phyloP scores from a whole-genome alignment of 306 rosid species.

The Betula pendula region DNA sequence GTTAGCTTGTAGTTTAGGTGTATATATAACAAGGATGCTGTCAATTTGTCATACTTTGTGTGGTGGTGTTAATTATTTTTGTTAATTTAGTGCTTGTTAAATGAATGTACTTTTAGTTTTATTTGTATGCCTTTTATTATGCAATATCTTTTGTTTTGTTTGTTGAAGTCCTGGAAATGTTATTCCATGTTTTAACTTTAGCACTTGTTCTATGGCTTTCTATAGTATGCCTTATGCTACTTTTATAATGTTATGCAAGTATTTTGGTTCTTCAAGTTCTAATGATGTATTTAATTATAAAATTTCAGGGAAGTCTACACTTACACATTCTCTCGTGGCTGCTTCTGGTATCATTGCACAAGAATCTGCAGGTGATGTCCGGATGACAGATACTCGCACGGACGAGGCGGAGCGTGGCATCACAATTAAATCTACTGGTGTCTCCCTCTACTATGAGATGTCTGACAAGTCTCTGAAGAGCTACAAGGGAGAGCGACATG shows the following conservation, averaged over 20 bases:
- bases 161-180: too few species aligned
- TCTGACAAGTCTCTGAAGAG: conserved; percentile 46
- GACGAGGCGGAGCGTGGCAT: conserved; percentile 99
- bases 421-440: conserved; percentile 88
- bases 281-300: neutral
- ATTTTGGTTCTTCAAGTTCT: neutral
- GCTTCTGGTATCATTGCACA: conserved; percentile 96
- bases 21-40: neutral
- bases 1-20: neutral
- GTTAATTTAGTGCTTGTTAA: neutral
- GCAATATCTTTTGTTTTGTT: neutral
- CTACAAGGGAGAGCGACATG: conserved; percentile 65
- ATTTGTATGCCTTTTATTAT: neutral
- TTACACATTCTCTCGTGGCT: conserved; percentile 91
- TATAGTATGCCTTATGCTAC: too few species aligned
- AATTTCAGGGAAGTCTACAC: conserved; percentile 68
- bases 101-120: neutral
- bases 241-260: too few species aligned
- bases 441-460: conserved; percentile 94
- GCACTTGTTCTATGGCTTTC: too few species aligned
- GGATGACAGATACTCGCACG: conserved; percentile 87
- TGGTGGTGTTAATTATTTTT: neutral
- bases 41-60: neutral
- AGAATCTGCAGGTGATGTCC: conserved; percentile 90
- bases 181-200: too few species aligned